Percentiles rank a stretch among this genome's conserved stretches.
phyloP scores from a whole-genome alignment of 768 basidiomycete species.

The Tylopilus subfusipes region DNA sequence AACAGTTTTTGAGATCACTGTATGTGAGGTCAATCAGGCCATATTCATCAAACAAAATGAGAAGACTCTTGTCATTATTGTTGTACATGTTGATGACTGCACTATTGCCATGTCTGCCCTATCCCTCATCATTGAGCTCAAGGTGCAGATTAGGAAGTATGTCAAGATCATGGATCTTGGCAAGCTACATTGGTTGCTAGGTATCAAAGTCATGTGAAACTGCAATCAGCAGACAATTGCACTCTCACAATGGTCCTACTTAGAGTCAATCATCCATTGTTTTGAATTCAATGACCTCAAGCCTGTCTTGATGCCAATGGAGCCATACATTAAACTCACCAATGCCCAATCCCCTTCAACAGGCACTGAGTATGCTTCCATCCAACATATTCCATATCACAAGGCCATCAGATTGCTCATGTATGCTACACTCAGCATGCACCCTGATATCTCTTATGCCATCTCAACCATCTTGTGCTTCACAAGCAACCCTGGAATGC shows the following conservation, averaged over 20 bases:
- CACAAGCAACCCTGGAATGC: too few relatives aligned
- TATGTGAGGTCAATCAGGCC: too few relatives aligned
- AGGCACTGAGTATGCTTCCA: constrained; percentile 16
- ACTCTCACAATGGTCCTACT: constrained; percentile 20
- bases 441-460: not conserved
- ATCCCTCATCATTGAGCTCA: not conserved
- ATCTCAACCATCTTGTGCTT: not conserved
- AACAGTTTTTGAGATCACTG: too few relatives aligned
- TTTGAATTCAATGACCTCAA: constrained; percentile 29
- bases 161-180: not conserved
- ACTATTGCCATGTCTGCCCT: too few relatives aligned
- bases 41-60: too few relatives aligned
- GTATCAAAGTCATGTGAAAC: constrained; percentile 3
- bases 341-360: constrained; percentile 18
- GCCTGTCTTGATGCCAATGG: constrained; percentile 32
- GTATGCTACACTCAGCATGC: constrained; percentile 12
- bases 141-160: not conserved
- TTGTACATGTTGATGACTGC: not conserved
- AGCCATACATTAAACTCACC: constrained; percentile 23
- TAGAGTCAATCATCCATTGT: constrained; percentile 26
- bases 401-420: too few relatives aligned
- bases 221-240: not conserved
- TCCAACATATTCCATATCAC: constrained; percentile 20
- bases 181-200: constrained; percentile 5
- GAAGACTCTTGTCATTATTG: not conserved